A percentile compares a stretch with the other conserved stretches of the same genome.
Evolutionary conservation across 495 filamentous ascomycete species (phyloP).

Genomic region (Trichoderma reesei): DNA sequence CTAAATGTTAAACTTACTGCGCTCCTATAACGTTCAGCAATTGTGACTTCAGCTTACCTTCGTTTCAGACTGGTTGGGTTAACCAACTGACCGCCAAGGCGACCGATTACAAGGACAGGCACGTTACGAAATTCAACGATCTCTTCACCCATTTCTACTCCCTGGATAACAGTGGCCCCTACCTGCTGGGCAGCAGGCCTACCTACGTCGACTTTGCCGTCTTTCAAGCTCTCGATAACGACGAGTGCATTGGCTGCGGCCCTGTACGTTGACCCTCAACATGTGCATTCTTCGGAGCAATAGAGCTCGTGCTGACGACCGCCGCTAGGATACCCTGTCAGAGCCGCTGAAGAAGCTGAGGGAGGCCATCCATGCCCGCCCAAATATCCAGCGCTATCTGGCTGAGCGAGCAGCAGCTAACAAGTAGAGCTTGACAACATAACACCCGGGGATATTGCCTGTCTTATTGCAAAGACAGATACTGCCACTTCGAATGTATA

Average conservation of each 20-base stretch:
- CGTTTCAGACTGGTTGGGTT: background rate
- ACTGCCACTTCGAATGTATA: too few relatives aligned
- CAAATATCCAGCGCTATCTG: background rate
- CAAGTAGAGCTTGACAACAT: background rate
- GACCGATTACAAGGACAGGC: background rate
- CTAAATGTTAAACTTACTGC: background rate
- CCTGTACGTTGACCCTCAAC: background rate
- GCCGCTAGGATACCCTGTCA: background rate
- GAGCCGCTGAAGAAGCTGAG: background rate
- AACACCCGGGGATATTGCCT: background rate
- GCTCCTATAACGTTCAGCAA: background rate
- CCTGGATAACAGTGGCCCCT: background rate
- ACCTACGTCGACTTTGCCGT: conserved; percentile 3
- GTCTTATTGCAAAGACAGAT: background rate
- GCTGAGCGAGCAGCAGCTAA: background rate
- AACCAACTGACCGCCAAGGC: background rate
- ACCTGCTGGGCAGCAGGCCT: background rate
- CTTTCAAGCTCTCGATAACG: background rate
- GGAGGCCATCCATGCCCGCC: background rate
- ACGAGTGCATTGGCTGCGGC: background rate
- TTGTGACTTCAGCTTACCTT: background rate
- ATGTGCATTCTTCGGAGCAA: background rate
- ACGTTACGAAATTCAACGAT: background rate
- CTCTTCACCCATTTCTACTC: conserved; percentile 5
- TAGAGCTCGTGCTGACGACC: background rate